These are phyloP conservation scores for Eucommia ulmoides DNA, from an alignment of 257 asterid species.

Conservation along the genomic window DNA sequence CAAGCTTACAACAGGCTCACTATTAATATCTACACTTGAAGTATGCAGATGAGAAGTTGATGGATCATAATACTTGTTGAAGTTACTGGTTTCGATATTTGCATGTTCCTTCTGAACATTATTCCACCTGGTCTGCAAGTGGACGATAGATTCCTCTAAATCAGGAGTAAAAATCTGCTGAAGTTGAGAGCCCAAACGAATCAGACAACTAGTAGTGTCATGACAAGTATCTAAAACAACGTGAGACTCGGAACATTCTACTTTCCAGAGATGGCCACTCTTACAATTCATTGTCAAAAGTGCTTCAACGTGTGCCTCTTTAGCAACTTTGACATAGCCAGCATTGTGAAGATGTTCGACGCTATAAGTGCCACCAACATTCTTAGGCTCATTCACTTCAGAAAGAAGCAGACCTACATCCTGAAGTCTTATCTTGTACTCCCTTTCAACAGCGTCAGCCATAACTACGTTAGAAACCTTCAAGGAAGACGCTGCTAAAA, in stretches of 20 bases:
- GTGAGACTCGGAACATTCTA: constrained; percentile 65
- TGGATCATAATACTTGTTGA: constrained; percentile 24
- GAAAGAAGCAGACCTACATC: constrained; percentile 83
- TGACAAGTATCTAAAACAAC: constrained; percentile 60
- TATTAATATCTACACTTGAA: constrained; percentile 21
- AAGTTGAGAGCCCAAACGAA: constrained; percentile 63
- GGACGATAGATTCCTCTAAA: constrained; percentile 63
- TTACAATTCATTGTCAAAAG: constrained; percentile 46
- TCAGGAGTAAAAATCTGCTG: constrained; percentile 88
- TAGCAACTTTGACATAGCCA: constrained; percentile 89
- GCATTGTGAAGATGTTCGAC: constrained; percentile 49
- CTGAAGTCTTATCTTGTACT: constrained; percentile 51
- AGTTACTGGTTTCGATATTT: constrained; percentile 21
- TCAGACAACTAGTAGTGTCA: constrained; percentile 67
- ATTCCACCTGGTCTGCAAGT: constrained; percentile 96
- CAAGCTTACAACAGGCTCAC: constrained; percentile 33
- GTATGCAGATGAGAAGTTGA: constrained; percentile 29
- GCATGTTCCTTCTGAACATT: constrained; percentile 45
- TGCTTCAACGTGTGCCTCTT: constrained; percentile 62
- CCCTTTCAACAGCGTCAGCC: constrained; percentile 32
- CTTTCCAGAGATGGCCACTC: constrained; percentile 60
- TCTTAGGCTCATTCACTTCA: constrained; percentile 25
- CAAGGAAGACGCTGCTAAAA: constrained; percentile 83
- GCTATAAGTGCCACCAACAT: constrained; percentile 31
- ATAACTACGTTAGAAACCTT: constrained; percentile 39